Evolutionary conservation across 495 filamentous ascomycete species (phyloP), one percentile per base, ranked within the genome.

Genomic region (Letharia lupina): DNA sequence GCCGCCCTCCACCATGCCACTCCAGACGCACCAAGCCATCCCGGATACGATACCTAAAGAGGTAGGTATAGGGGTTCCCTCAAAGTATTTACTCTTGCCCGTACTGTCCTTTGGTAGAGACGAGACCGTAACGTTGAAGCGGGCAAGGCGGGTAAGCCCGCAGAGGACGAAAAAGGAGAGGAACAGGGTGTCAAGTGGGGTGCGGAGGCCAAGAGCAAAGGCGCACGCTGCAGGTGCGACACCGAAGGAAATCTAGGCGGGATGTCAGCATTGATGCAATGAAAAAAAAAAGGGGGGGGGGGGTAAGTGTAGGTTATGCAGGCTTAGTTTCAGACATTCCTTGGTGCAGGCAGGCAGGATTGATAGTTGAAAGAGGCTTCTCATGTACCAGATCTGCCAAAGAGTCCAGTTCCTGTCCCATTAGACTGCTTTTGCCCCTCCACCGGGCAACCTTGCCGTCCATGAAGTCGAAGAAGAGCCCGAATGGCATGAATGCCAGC

Each of bases 321-420:
- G 52, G 44, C 12, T 2, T 20, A 7, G 18, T 16, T 28, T 28
- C 52, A 10, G 28, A 56, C 5, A 6, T 31, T 12, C 11, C 13
- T 33, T 28, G 28, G 52, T 35, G 52, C 28, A 10, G 52, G 18
- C 28, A 16, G 13, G 40, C 23, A 40, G 23, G 67, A 31, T 20
- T 20, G 16, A 45, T 40, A 41, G 28, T 35, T 33, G 65, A 39
- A 56, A 23, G 12, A 6, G 11, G 16, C 11, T 6, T 13, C 10
- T 35, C 33, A 67, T 79, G 45, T 89, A 98, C 94, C 79, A 98
- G 74, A 75, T 98, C 94, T 50, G 94, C 94, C 50, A 98, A 81
- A n/a, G 93, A 97, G 77, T 98, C 94, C 50, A 98, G 81, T 77
- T 98, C 94, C 76, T 98, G 94, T 5, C 94, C 94, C 94, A 98